Conservation (phyloP, 2,329 filamentous ascomycete species). For the Aspergillus amoenus region DNA sequence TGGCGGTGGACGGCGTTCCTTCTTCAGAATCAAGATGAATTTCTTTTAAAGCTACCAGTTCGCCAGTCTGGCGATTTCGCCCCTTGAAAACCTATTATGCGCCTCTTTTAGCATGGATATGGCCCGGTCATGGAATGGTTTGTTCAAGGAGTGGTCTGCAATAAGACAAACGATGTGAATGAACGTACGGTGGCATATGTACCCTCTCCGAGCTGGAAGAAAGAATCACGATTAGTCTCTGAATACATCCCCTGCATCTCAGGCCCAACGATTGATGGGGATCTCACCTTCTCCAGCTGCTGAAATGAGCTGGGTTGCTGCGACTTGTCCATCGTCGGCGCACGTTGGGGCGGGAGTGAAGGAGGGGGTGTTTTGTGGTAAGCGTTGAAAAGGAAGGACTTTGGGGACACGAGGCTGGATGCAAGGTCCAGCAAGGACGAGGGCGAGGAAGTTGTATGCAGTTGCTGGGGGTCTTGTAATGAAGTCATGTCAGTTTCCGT, state of each 20-base stretch:
- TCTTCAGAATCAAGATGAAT: slow-evolving; percentile 99
- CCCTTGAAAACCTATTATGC: slow-evolving; percentile 86
- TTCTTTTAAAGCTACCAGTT: slow-evolving; percentile 95
- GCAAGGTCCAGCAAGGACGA: slow-evolving; percentile 30
- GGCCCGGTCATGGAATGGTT: neutral
- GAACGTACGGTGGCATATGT: slow-evolving; percentile 89
- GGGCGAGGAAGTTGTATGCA: slow-evolving; percentile 16
- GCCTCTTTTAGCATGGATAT: slow-evolving; percentile 20
- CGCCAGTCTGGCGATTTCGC: slow-evolving; percentile 92
- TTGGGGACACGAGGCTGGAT: slow-evolving; percentile 36
- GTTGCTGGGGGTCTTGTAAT: slow-evolving; percentile 21
- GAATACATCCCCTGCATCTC: neutral
- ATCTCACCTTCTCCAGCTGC: slow-evolving; percentile 79
- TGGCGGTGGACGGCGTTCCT: slow-evolving; percentile 93
- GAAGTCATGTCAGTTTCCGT: slow-evolving; percentile 21
- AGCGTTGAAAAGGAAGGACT: slow-evolving; percentile 35
- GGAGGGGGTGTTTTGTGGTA: slow-evolving; percentile 19
- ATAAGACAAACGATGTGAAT: slow-evolving; percentile 16
- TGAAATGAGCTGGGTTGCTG: slow-evolving; percentile 95
- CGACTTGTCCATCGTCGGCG: slow-evolving; percentile 76
- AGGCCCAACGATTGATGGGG: neutral
- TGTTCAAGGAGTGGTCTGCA: neutral
- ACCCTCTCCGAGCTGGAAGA: slow-evolving; percentile 75
- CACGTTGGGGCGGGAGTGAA: slow-evolving; percentile 15
- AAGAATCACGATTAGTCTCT: neutral